phyloP scores from a whole-genome alignment of 495 filamentous ascomycete species.

The Penicillium riverlandense region DNA sequence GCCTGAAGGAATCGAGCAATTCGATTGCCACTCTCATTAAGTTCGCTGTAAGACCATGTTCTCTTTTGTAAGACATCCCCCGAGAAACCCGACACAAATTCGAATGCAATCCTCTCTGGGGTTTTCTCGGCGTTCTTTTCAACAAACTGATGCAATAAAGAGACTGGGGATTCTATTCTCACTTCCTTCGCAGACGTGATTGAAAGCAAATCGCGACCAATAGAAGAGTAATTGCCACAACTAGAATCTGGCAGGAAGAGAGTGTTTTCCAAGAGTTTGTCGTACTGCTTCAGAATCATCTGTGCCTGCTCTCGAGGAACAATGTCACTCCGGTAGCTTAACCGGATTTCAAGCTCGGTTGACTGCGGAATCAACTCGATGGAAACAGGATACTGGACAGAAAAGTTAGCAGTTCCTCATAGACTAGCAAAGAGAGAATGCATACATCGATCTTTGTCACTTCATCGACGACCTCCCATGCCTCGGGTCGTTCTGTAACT shows the following conservation, averaged over 20 bases:
- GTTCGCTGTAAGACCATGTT: constrained; percentile 26
- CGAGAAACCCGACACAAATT: constrained; percentile 27
- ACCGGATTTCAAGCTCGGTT: constrained; percentile 42
- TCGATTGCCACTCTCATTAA: constrained; percentile 31
- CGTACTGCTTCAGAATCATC: constrained; percentile 25
- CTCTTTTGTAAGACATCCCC: constrained; percentile 23
- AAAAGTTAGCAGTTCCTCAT: not conserved
- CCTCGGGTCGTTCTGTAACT: not conserved
- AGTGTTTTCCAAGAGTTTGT: constrained; percentile 18
- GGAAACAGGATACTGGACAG: constrained; percentile 59
- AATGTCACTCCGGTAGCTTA: constrained; percentile 54
- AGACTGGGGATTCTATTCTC: constrained; percentile 12
- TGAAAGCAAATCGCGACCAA: constrained; percentile 21
- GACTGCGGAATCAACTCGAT: constrained; percentile 57
- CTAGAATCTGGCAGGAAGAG: constrained; percentile 17
- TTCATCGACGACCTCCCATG: constrained; percentile 47
- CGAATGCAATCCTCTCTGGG: constrained; percentile 34
- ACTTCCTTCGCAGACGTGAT: constrained; percentile 43
- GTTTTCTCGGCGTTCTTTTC: constrained; percentile 26
- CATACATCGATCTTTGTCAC: constrained; percentile 49
- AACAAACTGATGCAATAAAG: constrained; percentile 38
- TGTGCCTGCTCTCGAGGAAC: constrained; percentile 56
- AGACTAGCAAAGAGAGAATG: constrained; percentile 2
- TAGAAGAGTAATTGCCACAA: constrained; percentile 9
- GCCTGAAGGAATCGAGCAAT: constrained; percentile 31